Evolutionary conservation across 495 filamentous ascomycete species (phyloP), one percentile per base, ranked within the genome.

Genomic region (Delitschia confertaspora): DNA sequence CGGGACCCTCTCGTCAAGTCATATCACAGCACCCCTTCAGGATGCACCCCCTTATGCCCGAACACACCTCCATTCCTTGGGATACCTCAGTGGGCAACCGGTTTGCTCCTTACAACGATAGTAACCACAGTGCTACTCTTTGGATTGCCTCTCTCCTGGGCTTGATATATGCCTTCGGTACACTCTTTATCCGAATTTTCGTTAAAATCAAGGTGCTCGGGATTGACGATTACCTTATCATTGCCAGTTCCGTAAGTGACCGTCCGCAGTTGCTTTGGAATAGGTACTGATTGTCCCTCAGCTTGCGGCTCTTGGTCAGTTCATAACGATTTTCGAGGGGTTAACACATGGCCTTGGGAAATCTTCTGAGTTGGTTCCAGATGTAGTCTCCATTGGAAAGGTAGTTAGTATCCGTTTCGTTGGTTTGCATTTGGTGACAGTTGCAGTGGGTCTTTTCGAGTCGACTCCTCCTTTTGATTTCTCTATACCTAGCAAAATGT

Each of bases 401-500:
- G 29, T 40, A 8, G 21, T 9, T 31, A 7, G 8, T 6, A 14
- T 18, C 27, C 6, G 22, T n/a, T 38, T 14, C 11, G 13, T 29
- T 7, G 7, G 26, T 29, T 13, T 29, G 7, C n/a, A 29, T 7
- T 29, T 13, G 13, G 7, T 29, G n/a, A 18, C 9, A 7, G 26
- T n/a, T 18, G 5, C 23, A 52, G 49, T 6, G 30, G 2, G 38
- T 37, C 5, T 47, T 47, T 35, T 23, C 35, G 17, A 35, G 36
- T 23, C 45, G 25, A 9, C 36, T 53, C 1, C 35, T 50, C 13
- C 24, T 56, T 16, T 10, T 60, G 1, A 9, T 56, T 8, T 38
- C 55, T 2, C 33, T 58, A 2, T 41, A 33, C 14, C 21, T 59
- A 9, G 38, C 58, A 17, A 60, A 60, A 47, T 53, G 38, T 36